Evolutionary conservation across 192 early-diverging fungal genomes (phyloP).

Genomic region (Coemansia sp.): DNA sequence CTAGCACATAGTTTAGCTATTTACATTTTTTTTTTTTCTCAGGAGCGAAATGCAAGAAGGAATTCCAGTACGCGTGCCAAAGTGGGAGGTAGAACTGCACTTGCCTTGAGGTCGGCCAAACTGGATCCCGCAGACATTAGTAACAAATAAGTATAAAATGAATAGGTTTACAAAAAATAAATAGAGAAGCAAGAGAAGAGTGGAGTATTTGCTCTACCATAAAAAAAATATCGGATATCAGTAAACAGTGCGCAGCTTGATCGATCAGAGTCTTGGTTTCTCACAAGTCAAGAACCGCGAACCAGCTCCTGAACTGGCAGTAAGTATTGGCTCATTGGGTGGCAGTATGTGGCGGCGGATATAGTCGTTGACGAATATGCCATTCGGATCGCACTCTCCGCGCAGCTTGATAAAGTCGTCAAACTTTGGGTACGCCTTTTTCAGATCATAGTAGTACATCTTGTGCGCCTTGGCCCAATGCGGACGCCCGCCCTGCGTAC

Average conservation of each 20-base stretch:
- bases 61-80: neutral
- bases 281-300: neutral
- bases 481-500: slow-evolving; percentile 65
- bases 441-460: slow-evolving; percentile 60
- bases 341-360: slow-evolving; percentile 63
- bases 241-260: slow-evolving; percentile 67
- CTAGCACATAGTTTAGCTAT: neutral
- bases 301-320: neutral
- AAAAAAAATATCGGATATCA: slow-evolving; percentile 60
- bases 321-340: slow-evolving; percentile 21
- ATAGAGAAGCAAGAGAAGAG: neutral
- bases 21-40: neutral
- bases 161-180: neutral
- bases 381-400: slow-evolving; percentile 64
- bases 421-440: slow-evolving; percentile 66
- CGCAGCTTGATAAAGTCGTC: slow-evolving; percentile 62
- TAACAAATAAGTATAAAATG: neutral
- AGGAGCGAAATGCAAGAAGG: neutral
- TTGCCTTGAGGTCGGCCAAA: slow-evolving; percentile 40
- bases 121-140: slow-evolving; percentile 20
- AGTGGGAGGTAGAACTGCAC: neutral
- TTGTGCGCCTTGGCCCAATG: slow-evolving; percentile 82
- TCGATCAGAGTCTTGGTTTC: slow-evolving; percentile 15
- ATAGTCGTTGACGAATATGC: slow-evolving; percentile 76
- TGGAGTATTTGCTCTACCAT: neutral